Evolutionary conservation across 208 protist genomes (phyloP), one percentile per base, ranked within the genome.

Genomic region (Crithidia mellificae): DNA sequence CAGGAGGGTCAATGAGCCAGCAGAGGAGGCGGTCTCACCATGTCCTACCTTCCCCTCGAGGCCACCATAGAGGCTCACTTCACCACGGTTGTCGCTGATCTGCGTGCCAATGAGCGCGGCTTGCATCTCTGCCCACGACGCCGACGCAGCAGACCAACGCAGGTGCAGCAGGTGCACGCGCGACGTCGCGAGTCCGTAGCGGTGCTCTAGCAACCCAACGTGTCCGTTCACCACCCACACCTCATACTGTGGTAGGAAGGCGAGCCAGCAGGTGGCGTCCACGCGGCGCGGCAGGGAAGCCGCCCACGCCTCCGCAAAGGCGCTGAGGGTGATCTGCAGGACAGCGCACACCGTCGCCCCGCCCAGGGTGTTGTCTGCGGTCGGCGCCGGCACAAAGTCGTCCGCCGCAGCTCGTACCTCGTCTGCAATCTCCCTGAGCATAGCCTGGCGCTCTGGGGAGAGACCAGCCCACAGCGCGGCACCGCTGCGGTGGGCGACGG

Each of bases 141-240:
- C 39, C 38, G 39, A 34, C 12, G 70, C 36, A n/a, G 43, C 49
- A 39, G 53, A 27, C 70, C 63, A 76, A 46, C 52, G 70, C 15
- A 76, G 2, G 24, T 56, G 70, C 30, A 76, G 17, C 39, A 46
- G 80, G 52, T 88, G 80, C 65, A 67, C 68, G n/a, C 69, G 62
- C 22, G 51, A 58, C 56, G 49, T 72, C 66, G 53, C 75, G 68
- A 50, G 25, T 43, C 51, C 69, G 74, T 89, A 90, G 36, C 51
- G 73, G 52, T 79, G 78, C 20, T 77, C 55, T 34, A 89, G 15
- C 52, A 82, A 73, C 27, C 83, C 78, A 44, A 87, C 78, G 65
- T 91, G 88, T 12, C 90, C 90, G 64, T 96, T 96, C 43, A 93
- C 58, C 14, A 96, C 78, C 68, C 80, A 93, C 19, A 74, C 52